Conservation (phyloP, 2,329 filamentous ascomycete species). For the Diplodia sapinea region DNA sequence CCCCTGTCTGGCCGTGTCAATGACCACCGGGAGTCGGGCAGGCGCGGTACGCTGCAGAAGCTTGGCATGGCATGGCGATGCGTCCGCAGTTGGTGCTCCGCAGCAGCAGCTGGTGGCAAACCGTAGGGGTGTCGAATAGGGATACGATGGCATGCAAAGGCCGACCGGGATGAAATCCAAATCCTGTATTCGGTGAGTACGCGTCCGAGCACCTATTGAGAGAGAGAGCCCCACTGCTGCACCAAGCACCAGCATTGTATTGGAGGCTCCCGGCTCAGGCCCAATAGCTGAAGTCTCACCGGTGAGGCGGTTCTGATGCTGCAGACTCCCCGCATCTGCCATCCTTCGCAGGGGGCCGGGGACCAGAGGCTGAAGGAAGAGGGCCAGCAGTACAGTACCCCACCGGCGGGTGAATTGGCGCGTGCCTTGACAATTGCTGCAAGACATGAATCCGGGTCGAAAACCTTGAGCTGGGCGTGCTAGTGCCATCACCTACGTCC, state of each 20-base stretch:
- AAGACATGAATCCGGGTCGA: background rate
- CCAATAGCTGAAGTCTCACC: conserved; percentile 19
- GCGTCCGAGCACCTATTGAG: conserved; percentile 25
- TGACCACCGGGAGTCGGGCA: background rate
- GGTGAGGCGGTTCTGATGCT: conserved; percentile 28
- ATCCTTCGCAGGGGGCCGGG: background rate
- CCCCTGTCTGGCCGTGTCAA: conserved; percentile 16
- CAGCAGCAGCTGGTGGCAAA: background rate
- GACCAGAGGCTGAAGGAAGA: conserved; percentile 17
- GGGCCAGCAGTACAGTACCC: background rate
- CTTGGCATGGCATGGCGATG: conserved; percentile 15
- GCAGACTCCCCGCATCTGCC: conserved; percentile 18
- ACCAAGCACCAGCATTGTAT: conserved; percentile 21
- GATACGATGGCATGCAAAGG: conserved; percentile 21
- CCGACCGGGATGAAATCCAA: conserved; percentile 25
- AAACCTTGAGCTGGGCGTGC: background rate
- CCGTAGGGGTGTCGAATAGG: conserved; percentile 15
- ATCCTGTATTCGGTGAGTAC: conserved; percentile 26
- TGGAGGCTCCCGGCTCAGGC: conserved; percentile 15
- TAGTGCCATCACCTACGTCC: background rate
- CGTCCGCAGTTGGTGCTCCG: background rate
- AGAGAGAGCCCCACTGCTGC: conserved; percentile 21
- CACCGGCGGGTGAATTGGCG: background rate
- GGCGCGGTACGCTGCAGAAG: conserved; percentile 7
- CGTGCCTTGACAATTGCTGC: background rate